Conservation (phyloP, 2,329 filamentous ascomycete species). For the Neocucurbitaria cava region DNA sequence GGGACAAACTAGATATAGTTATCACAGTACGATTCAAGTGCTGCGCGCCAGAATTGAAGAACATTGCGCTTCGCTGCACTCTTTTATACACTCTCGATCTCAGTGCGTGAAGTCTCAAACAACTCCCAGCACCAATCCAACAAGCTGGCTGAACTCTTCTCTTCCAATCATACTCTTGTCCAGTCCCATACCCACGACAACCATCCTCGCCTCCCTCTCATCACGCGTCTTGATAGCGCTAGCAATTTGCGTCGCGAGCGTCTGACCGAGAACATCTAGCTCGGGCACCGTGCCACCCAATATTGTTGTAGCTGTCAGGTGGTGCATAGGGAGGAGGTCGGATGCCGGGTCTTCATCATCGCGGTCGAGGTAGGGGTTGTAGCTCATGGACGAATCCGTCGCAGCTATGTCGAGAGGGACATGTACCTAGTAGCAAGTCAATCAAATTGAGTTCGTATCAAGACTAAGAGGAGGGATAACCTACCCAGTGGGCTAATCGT, state of each 20-base stretch:
- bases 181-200: constrained; percentile 66
- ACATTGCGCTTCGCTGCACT: no score
- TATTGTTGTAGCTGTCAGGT: constrained; percentile 85
- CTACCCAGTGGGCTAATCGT: constrained; percentile 88
- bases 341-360: constrained; percentile 48
- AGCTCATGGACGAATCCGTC: constrained; percentile 66
- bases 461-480: constrained; percentile 19
- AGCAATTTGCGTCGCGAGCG: constrained; percentile 88
- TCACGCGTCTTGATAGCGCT: constrained; percentile 76
- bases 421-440: constrained; percentile 65
- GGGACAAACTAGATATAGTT: background rate
- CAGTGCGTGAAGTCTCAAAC: constrained; percentile 33
- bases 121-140: constrained; percentile 51
- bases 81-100: no score
- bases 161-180: constrained; percentile 59
- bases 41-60: no score
- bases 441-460: constrained; percentile 3
- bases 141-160: constrained; percentile 52
- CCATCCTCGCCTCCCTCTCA: constrained; percentile 65
- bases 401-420: constrained; percentile 76
- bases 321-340: constrained; percentile 74
- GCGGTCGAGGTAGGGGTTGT: constrained; percentile 52
- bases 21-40: no score
- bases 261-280: constrained; percentile 82
- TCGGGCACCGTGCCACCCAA: constrained; percentile 82